Percentiles rank a stretch among this genome's conserved stretches.
phyloP scores from a whole-genome alignment of 352 stramenopile genomes.

The Pythium vanterpoolii region DNA sequence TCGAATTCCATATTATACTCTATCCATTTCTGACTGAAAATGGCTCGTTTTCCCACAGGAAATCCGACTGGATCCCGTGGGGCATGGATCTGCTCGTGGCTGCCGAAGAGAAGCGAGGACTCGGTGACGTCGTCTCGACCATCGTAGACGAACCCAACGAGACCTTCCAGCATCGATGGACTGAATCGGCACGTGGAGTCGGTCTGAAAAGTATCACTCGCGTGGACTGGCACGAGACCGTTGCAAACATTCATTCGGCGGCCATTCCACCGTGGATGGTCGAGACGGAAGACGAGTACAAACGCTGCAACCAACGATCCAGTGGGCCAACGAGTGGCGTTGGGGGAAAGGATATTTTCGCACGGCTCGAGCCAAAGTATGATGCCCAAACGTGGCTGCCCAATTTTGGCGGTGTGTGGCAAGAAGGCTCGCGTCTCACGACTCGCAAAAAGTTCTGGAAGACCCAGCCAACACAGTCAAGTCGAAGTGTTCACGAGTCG shows the following conservation, averaged over 20 bases:
- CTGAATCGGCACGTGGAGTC: conserved; percentile 35
- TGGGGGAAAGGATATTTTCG: conserved; percentile 29
- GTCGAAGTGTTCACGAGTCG: neutral
- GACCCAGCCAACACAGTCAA: neutral
- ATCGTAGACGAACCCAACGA: neutral
- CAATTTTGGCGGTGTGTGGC: conserved; percentile 78
- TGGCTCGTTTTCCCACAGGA: conserved; percentile 17
- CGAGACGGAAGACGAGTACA: conserved; percentile 66
- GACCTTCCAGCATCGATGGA: conserved; percentile 41
- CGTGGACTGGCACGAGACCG: conserved; percentile 33
- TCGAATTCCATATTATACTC: neutral
- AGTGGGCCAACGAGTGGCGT: neutral
- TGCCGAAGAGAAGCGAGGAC: conserved; percentile 31
- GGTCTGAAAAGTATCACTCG: conserved; percentile 43
- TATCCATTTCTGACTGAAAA: neutral
- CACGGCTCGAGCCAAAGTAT: conserved; percentile 27
- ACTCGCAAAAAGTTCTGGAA: conserved; percentile 57
- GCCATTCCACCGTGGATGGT: conserved; percentile 78
- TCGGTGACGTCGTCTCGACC: neutral
- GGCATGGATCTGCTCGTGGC: conserved; percentile 54
- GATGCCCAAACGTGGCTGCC: conserved; percentile 53
- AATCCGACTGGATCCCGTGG: conserved; percentile 48
- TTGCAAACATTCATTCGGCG: conserved; percentile 63
- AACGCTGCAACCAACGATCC: conserved; percentile 41
- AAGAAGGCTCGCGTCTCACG: conserved; percentile 56